Evolutionary conservation across 179 eudicot species (phyloP), one percentile per base, ranked within the genome.

Genomic region (Silene vulgaris): DNA sequence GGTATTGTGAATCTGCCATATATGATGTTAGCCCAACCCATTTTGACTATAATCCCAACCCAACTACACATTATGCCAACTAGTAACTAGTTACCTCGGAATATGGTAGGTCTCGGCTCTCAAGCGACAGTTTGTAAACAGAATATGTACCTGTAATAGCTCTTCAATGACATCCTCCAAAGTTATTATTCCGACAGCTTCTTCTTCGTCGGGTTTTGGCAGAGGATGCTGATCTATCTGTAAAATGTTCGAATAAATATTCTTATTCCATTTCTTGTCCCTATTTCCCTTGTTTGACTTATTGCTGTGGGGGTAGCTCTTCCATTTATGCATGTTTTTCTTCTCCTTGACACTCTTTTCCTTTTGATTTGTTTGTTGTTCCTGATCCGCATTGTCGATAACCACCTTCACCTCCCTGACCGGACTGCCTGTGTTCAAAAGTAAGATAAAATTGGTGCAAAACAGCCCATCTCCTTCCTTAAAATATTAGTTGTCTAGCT

Each of bases 131-230:
- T 21, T 23, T 17, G 37, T 19, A 29, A 67, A 0, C 16, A 37
- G 71, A 13, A 20, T 11, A 6, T 9, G 76, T 81, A 95, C 99
- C 97, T 95, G 97, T 56, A 95, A 75, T 66, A 95, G 91, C 84
- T 95, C 97, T 87, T 95, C 99, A 64, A 95, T 95, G 77, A 95
- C 93, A 73, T 95, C 99, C 76, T 95, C 99, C 90, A 95, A 79
- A 50, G 99, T 95, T 68, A 95, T 95, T 14, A 95, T 72, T 21
- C 99, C 99, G 6, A 90, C 86, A 56, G 90, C 97, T 84, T 90
- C 97, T 80, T 91, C 96, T 84, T 89, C 96, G 57, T 87, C 97
- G 2, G 97, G 88, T 74, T 80, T 90, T 5, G 91, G 96, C 23
- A 94, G 84, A 72, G 93, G 90, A 68, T 81, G 82, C 60, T 84